Base-by-base conservation (phyloP, 768 basidiomycete species). In the Tulasnella sp. region DNA sequence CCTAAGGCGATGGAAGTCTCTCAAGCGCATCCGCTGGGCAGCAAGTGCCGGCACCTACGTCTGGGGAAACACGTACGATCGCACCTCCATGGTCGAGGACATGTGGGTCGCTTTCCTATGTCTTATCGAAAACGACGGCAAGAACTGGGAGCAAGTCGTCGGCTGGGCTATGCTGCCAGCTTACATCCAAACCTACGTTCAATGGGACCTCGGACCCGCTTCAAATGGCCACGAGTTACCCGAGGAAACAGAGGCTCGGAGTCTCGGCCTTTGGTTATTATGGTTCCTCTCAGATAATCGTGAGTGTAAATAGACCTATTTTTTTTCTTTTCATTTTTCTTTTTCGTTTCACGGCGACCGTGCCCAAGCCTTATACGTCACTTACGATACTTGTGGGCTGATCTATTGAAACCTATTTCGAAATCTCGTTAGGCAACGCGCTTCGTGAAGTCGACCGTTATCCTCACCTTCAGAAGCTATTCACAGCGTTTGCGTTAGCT, bases 61-160 rank as follows among this genome's bases (percentile, higher is more conserved):
- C 39, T 74, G 74, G 74, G 62, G 62, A 2, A n/a, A 73, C 35
- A 36, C 26, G n/a, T 74, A 74, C 71, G n/a, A 37, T 22, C 44
- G 37, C 39, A 35, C 14, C 1, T 34, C 74, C 40, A 66, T 74
- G 3, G 39, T 59, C 35, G n/a, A 65, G 35, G 82, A 85, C 78
- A 81, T 91, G 26, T 85, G 84, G 79, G 79, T 79, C 0, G 82
- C 82, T 5, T 86, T 84, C 67, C 76, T 88, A 52, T 84, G 91
- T 82, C 77, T 88, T 78, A 79, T 85, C 3, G 89, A 90, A 74
- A 86, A 89, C 79, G 89, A 90, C 78, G 88, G 88, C 39, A 84
- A 83, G 77, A 91, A 91, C 77, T 81, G 82, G 40, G 79, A 75
- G 3, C 87, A 87, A 78, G 84, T 90, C 64, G 74, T 74, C 42